Evolutionary conservation across 495 filamentous ascomycete genomes (phyloP).

Genomic region (Paragyromitra xinjiangensis): DNA sequence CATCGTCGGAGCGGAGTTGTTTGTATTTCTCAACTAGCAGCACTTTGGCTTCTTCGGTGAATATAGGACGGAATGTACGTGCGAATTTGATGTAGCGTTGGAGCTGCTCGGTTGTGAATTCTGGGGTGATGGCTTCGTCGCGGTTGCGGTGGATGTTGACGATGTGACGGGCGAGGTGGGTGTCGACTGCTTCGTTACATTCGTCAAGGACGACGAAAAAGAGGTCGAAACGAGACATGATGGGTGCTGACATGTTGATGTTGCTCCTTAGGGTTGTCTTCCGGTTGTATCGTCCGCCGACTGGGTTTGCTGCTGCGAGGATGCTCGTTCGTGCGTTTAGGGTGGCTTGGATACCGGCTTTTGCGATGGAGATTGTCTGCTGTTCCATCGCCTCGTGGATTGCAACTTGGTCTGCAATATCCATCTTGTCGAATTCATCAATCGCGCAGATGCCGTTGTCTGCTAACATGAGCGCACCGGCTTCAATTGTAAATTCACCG

Average conservation of each 20-base stretch:
- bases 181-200: slow-evolving; percentile 89
- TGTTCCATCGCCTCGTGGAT: slow-evolving; percentile 99
- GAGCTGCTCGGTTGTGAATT: slow-evolving; percentile 95
- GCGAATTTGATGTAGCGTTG: slow-evolving; percentile 98
- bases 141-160: slow-evolving; percentile 91
- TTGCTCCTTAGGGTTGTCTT: slow-evolving; percentile 92
- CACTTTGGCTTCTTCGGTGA: slow-evolving; percentile 84
- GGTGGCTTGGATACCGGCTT: slow-evolving; percentile 97
- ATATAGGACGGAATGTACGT: slow-evolving; percentile 90
- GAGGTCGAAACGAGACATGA: slow-evolving; percentile 98
- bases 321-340: slow-evolving; percentile 95
- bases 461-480: slow-evolving; percentile 96
- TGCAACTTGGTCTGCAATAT: slow-evolving; percentile 94
- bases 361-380: slow-evolving; percentile 99
- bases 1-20: slow-evolving; percentile 90
- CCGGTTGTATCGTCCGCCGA: slow-evolving; percentile 94
- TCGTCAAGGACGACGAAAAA: slow-evolving; percentile 99
- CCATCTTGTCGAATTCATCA: slow-evolving; percentile 99
- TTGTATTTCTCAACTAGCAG: slow-evolving; percentile 94
- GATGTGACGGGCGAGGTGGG: slow-evolving; percentile 91
- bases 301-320: slow-evolving; percentile 94
- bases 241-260: slow-evolving; percentile 97
- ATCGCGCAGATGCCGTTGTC: slow-evolving; percentile 98
- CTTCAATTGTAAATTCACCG: slow-evolving; percentile 98
- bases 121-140: slow-evolving; percentile 87